phyloP scores from a whole-genome alignment of 768 basidiomycete genomes.

The Leccinum disarticulatum region DNA sequence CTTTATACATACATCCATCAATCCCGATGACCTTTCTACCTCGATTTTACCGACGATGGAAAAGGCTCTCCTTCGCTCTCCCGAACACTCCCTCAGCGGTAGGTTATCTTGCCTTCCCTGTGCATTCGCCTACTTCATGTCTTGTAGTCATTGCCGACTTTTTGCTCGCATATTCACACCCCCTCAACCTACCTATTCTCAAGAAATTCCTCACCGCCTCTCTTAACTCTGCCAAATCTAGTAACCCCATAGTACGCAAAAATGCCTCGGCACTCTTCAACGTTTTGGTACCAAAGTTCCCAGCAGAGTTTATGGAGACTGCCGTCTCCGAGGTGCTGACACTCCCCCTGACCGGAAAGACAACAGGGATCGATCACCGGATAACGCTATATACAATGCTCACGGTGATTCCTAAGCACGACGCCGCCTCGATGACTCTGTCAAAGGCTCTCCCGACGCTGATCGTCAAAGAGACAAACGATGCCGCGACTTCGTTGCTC shows the following conservation, averaged over 20 bases:
- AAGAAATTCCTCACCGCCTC: slow-evolving; percentile 55
- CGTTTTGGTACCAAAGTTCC: slow-evolving; percentile 36
- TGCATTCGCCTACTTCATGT: slow-evolving; percentile 1
- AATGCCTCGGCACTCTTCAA: slow-evolving; percentile 61
- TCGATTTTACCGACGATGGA: slow-evolving; percentile 72
- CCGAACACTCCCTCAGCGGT: slow-evolving; percentile 75
- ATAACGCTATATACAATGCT: slow-evolving; percentile 80
- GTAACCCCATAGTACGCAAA: slow-evolving; percentile 57
- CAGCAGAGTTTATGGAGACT: slow-evolving; percentile 40
- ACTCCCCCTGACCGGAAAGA: slow-evolving; percentile 83
- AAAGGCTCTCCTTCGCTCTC: slow-evolving; percentile 77
- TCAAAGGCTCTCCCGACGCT: slow-evolving; percentile 42
- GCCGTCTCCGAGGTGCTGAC: slow-evolving; percentile 65
- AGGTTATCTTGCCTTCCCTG: slow-evolving; percentile 15
- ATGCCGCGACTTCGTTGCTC: slow-evolving; percentile 57
- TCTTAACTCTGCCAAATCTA: slow-evolving; percentile 73
- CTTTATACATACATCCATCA: slow-evolving; percentile 57
- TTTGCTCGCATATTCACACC: slow-evolving; percentile 51
- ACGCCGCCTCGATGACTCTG: slow-evolving; percentile 45
- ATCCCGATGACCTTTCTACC: slow-evolving; percentile 48
- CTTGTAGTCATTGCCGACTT: slow-evolving; percentile 55
- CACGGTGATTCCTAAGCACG: slow-evolving; percentile 47
- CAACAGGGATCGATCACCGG: slow-evolving; percentile 84
- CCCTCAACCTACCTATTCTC: slow-evolving; percentile 49
- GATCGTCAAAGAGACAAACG: slow-evolving; percentile 77